Evolutionary conservation across 257 asterid genomes (phyloP), one percentile per base, ranked within the genome.

Genomic region (Capsicum baccatum): DNA sequence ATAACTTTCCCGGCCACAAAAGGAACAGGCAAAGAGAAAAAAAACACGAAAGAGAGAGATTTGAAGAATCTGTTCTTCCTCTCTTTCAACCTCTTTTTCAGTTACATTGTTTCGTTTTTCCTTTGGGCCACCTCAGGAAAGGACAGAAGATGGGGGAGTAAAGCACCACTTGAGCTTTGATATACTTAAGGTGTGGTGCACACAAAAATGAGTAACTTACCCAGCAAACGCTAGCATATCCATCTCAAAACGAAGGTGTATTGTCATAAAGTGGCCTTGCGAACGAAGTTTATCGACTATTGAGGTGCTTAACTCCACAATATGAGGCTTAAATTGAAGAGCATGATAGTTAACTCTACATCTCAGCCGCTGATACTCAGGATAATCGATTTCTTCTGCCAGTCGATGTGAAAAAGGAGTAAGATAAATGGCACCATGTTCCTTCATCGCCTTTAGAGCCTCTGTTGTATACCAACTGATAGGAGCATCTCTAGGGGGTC

Each of bases 171-270:
- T 54, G 81, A 76, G 48, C 64, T 39, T 39, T 66, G 12, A 74
- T 83, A 64, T 59, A 74, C 47, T 78, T 47, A 84, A 44, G 76
- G 87, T 48, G 69, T 81, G 69, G 87, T 48, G 69, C 85, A 76
- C 50, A 15, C 47, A 62, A 17, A 2, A 58, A 54, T 17, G 26
- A 85, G 84, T 50, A 52, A 89, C 93, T 85, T 88, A 96, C 99
- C 99, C 98, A 85, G 99, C 99, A 92, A 96, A 96, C 85, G 99
- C 88, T 84, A 96, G 96, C 99, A 96, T 96, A 91, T 96, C 98
- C 98, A 93, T 93, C 94, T 96, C 99, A 86, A 96, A 96, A 60
- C 99, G 98, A 86, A 96, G 99, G 91, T 96, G 99, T 83, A 96
- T 94, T 66, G 99, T 91, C 96, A 96, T 92, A 91, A 96, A 96